phyloP scores from a whole-genome alignment of 257 asterid genomes.

The Primulina huaijiensis region DNA sequence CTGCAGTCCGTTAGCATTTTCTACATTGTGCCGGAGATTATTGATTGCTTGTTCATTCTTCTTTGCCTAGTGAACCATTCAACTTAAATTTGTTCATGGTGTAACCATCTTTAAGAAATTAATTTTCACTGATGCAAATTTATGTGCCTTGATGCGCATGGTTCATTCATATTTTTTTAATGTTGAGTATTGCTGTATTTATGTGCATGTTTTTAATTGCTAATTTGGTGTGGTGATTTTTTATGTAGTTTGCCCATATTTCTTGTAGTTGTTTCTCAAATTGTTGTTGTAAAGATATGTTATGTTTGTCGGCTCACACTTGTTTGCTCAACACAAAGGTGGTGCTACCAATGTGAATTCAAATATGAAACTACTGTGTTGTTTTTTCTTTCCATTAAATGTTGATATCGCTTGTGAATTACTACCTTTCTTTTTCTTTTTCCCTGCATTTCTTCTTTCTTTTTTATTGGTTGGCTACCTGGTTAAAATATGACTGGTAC shows the following conservation, averaged over 20 bases:
- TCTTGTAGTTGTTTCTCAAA: not conserved
- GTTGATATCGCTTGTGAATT: slow-evolving; percentile 14
- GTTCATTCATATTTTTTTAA: slow-evolving; percentile 8
- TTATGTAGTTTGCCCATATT: not conserved
- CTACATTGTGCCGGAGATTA: slow-evolving; percentile 16
- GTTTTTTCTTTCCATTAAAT: slow-evolving; percentile 11
- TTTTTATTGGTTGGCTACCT: slow-evolving; percentile 16
- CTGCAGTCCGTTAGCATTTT: not conserved
- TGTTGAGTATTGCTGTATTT: slow-evolving; percentile 13
- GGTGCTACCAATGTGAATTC: slow-evolving; percentile 11
- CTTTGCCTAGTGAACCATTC: not conserved
- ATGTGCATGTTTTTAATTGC: slow-evolving; percentile 1
- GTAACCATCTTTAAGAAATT: slow-evolving; percentile 6
- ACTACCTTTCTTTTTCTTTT: slow-evolving; percentile 13
- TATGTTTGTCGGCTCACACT: not conserved
- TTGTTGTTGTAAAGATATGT: slow-evolving; percentile 1
- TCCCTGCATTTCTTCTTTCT: slow-evolving; percentile 10
- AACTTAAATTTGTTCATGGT: slow-evolving; percentile 18
- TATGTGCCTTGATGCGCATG: slow-evolving; percentile 13
- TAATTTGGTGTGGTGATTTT: slow-evolving; percentile 15
- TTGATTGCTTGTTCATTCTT: slow-evolving; percentile 15
- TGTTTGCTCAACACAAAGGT: slow-evolving; percentile 15
- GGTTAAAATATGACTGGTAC: slow-evolving; percentile 7
- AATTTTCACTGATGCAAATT: not conserved
- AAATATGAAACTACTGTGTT: slow-evolving; percentile 14